phyloP scores from a whole-genome alignment of 2,329 filamentous ascomycete species.

The Neonectria ditissima region DNA sequence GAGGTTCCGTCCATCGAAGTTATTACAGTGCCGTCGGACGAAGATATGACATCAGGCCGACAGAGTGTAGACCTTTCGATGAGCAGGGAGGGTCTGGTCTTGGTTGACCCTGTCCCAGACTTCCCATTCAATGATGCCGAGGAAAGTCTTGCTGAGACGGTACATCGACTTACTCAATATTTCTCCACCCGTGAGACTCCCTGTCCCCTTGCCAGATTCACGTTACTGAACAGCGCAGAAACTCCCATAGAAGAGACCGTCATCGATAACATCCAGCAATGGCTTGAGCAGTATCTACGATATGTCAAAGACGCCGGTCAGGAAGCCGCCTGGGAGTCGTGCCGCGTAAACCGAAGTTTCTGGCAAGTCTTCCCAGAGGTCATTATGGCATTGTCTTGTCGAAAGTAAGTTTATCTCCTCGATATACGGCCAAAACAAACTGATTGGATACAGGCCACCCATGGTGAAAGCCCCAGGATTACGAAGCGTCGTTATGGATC shows the following conservation, averaged over 20 bases:
- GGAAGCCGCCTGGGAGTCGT: constrained; percentile 56
- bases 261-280: constrained; percentile 59
- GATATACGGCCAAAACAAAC: background rate
- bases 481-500: constrained; percentile 45
- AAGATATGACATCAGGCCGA: constrained; percentile 50
- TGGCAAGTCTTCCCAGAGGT: constrained; percentile 67
- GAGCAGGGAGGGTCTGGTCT: constrained; percentile 34
- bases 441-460: constrained; percentile 41
- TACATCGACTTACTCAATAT: constrained; percentile 54
- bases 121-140: constrained; percentile 60
- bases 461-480: constrained; percentile 43
- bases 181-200: constrained; percentile 46
- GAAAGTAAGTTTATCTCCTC: constrained; percentile 53
- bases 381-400: constrained; percentile 49
- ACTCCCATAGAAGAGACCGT: constrained; percentile 57
- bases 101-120: constrained; percentile 56
- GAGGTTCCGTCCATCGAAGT: constrained; percentile 60
- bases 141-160: constrained; percentile 48
- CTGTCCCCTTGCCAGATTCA: background rate
- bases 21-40: constrained; percentile 54
- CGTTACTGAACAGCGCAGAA: constrained; percentile 52
- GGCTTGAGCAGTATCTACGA: constrained; percentile 62
- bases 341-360: constrained; percentile 58
- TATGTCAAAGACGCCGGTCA: constrained; percentile 53
- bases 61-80: constrained; percentile 47